Conservation (phyloP, 1,284 basidiomycete genomes). For the Ganoderma multipileum region DNA sequence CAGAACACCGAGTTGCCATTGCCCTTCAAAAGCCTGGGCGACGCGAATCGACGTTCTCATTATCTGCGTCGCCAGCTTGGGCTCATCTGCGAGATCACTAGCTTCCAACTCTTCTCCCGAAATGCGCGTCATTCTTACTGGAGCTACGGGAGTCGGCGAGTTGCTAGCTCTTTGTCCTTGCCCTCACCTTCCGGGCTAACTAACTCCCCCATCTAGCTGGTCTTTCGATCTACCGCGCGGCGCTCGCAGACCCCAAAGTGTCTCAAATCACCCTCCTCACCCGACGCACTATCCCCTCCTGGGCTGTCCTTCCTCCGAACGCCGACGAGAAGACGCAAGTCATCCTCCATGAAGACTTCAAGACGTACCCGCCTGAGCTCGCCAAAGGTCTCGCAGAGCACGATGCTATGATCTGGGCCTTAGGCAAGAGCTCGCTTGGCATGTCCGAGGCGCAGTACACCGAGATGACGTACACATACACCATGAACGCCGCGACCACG, state of each 20-base stretch:
- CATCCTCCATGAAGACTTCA: constrained; percentile 45
- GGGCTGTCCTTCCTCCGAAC: constrained; percentile 42
- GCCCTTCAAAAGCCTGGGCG: not conserved
- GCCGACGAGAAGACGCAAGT: constrained; percentile 40
- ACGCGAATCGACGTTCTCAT: not conserved
- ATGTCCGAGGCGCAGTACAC: constrained; percentile 47
- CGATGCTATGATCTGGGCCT: constrained; percentile 50
- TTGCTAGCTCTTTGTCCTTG: not conserved
- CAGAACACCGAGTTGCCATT: not conserved
- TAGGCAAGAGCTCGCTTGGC: constrained; percentile 42
- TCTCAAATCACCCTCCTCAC: constrained; percentile 43
- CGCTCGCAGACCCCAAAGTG: constrained; percentile 43
- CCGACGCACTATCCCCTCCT: constrained; percentile 41
- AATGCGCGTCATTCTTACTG: not conserved
- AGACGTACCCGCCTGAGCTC: constrained; percentile 42
- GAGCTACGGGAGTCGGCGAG: not conserved
- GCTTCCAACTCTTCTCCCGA: not conserved
- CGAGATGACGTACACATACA: constrained; percentile 45
- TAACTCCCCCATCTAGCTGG: constrained; percentile 38
- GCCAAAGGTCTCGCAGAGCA: constrained; percentile 41
- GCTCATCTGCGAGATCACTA: not conserved
- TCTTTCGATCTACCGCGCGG: constrained; percentile 46
- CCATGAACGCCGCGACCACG: constrained; percentile 41
- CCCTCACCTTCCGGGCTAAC: not conserved
- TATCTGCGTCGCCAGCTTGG: not conserved